Evolutionary conservation across 208 protist genomes (phyloP), one percentile per base, ranked within the genome.

Genomic region (Acanthamoeba castellanii): DNA sequence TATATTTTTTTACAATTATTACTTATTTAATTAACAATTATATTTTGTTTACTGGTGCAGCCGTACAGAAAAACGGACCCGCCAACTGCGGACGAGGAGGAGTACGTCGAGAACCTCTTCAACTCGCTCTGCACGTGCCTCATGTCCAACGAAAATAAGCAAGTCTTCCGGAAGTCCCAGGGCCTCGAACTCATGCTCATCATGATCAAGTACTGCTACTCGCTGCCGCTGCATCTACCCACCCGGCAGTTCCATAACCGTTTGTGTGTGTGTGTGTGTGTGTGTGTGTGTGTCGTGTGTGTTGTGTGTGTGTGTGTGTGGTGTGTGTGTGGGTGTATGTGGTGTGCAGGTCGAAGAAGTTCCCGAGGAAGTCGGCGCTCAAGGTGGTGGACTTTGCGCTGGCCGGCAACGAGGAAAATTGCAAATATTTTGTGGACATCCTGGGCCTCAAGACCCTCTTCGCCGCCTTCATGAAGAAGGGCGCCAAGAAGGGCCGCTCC

Each of bases 121-220:
- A 87, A 96, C 18, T 93, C 55, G n/a, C 30, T 98, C 14, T 96
- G 95, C 92, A 81, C 97, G 25, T 82, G 68, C 34, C 92, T 98
- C 16, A 70, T 96, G 14, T 7, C 76, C 18, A 37, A 57, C 7
- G 74, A 64, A 18, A 96, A 97, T 45, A 96, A 97, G 57, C 37
- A 82, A 18, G 72, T 94, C 57, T 97, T 98, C 68, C 47, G 97
- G 47, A 59, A 97, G 52, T 96, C 95, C 14, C 95, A 97, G 70
- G 97, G 97, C 42, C 84, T 97, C 45, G 95, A 97, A 70, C 64
- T 97, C 64, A 98, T 97, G 97, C 57, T 98, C 42, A 91, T 97
- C 81, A 93, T 98, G 61, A 92, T 98, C 55, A 97, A 97, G 96
- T 97, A 93, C 25, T 96, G 90, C 14, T 50, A 34, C 13, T 45